A percentile compares a stretch with the other conserved stretches of the same genome.
Conservation (phyloP, 306 rosid species). For the Datisca glomerata region DNA sequence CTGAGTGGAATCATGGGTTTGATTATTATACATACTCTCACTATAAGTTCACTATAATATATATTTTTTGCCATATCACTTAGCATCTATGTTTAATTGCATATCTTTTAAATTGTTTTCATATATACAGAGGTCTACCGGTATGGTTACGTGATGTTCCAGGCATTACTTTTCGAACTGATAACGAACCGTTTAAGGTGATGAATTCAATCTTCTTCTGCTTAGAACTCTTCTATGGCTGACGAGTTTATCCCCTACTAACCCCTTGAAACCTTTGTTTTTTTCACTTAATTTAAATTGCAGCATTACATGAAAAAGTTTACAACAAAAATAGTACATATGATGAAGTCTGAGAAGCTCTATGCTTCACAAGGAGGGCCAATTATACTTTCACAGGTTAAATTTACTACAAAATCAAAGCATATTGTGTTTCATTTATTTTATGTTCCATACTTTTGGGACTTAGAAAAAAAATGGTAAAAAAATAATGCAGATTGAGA, state of each 20-base stretch:
- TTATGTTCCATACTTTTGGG: too few relatives aligned
- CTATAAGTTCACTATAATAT: not conserved
- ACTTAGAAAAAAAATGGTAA: too few relatives aligned
- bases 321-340: constrained; percentile 46
- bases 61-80: not conserved
- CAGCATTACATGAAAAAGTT: constrained; percentile 69
- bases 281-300: constrained; percentile 7
- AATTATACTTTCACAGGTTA: constrained; percentile 78
- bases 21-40: not conserved
- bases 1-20: constrained; percentile 81
- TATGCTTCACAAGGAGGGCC: constrained; percentile 93
- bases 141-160: constrained; percentile 71
- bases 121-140: constrained; percentile 60
- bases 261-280: too few relatives aligned
- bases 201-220: not conserved
- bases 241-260: too few relatives aligned
- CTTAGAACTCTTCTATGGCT: too few relatives aligned
- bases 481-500: constrained; percentile 89
- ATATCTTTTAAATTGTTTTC: not conserved
- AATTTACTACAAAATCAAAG: too few relatives aligned
- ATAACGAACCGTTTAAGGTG: constrained; percentile 78
- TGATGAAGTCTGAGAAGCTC: constrained; percentile 65
- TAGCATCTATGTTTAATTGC: too few relatives aligned
- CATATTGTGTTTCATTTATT: too few relatives aligned
- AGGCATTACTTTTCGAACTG: constrained; percentile 55